These are phyloP conservation scores for Paspalum notatum DNA, from an alignment of 176 grass and related monocot species.

Conservation along the genomic window DNA sequence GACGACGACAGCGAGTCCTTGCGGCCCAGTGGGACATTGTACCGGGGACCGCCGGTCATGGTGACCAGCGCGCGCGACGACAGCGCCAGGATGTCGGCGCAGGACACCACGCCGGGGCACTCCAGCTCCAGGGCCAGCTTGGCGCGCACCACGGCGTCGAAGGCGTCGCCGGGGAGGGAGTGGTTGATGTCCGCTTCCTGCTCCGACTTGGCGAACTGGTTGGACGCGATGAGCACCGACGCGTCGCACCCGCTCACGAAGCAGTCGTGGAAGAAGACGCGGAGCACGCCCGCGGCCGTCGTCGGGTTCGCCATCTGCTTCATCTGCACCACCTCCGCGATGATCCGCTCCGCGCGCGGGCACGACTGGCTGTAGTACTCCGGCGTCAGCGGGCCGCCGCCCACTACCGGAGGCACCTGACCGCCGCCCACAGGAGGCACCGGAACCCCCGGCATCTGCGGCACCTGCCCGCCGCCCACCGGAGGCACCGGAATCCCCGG, in stretches of 20 bases:
- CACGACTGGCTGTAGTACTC: slow-evolving; percentile 58
- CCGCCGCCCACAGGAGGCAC: neutral
- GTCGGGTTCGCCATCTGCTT: slow-evolving; percentile 80
- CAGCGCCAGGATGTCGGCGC: slow-evolving; percentile 80
- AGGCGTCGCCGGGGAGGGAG: slow-evolving; percentile 81
- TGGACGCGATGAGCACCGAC: slow-evolving; percentile 70
- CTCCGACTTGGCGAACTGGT: slow-evolving; percentile 63
- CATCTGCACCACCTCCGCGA: slow-evolving; percentile 64
- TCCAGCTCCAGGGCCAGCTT: slow-evolving; percentile 83
- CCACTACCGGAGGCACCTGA: neutral
- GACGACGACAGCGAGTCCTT: slow-evolving; percentile 68
- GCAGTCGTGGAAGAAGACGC: slow-evolving; percentile 93
- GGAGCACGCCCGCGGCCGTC: slow-evolving; percentile 77
- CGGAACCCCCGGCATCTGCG: neutral
- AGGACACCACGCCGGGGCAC: slow-evolving; percentile 88
- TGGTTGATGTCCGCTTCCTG: slow-evolving; percentile 75
- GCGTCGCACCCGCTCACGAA: slow-evolving; percentile 83
- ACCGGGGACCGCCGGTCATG: slow-evolving; percentile 75
- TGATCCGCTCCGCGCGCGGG: slow-evolving; percentile 66
- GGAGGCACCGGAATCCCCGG: too few species aligned
- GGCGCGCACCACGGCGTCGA: slow-evolving; percentile 72
- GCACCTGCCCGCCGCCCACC: neutral
- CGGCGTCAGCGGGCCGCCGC: slow-evolving; percentile 33
- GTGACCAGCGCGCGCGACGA: slow-evolving; percentile 69
- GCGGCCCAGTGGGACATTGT: slow-evolving; percentile 65